Percentiles rank a stretch among this genome's conserved stretches.
phyloP scores from a whole-genome alignment of 306 rosid genomes.

The Spatholobus suberectus region DNA sequence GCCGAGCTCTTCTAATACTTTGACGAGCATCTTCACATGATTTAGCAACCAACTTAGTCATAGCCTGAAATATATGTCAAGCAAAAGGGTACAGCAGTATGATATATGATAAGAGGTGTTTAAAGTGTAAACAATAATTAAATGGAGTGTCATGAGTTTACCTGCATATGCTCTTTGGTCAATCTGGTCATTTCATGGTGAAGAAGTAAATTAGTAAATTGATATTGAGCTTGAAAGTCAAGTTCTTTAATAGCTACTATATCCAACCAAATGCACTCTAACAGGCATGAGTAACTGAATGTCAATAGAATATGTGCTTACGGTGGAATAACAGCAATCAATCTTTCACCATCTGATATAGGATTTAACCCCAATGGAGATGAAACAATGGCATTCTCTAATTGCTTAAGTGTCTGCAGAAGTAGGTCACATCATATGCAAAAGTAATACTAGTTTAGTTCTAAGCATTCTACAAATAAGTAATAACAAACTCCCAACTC shows the following conservation, averaged over 20 bases:
- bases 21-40: constrained; percentile 86
- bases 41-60: constrained; percentile 79
- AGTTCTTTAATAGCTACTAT: constrained; percentile 31
- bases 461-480: neutral
- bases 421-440: constrained; percentile 19
- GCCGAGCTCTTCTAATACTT: constrained; percentile 91
- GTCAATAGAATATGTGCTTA: constrained; percentile 53
- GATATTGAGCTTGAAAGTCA: neutral
- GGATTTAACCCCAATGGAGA: constrained; percentile 93
- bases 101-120: neutral
- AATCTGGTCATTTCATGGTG: constrained; percentile 62
- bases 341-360: constrained; percentile 80
- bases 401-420: constrained; percentile 69
- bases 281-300: constrained; percentile 19
- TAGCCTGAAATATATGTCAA: constrained; percentile 61
- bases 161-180: constrained; percentile 96
- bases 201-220: constrained; percentile 39
- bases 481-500: neutral
- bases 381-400: constrained; percentile 85
- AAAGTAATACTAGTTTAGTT: constrained; percentile 27
- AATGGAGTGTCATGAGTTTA: constrained; percentile 32
- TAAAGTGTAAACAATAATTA: constrained; percentile 1
- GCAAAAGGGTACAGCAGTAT: constrained; percentile 19
- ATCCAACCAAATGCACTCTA: constrained; percentile 29
- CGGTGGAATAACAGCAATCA: constrained; percentile 95